phyloP scores from a whole-genome alignment of 2,329 filamentous ascomycete genomes.

The Ilyonectria sp. region DNA sequence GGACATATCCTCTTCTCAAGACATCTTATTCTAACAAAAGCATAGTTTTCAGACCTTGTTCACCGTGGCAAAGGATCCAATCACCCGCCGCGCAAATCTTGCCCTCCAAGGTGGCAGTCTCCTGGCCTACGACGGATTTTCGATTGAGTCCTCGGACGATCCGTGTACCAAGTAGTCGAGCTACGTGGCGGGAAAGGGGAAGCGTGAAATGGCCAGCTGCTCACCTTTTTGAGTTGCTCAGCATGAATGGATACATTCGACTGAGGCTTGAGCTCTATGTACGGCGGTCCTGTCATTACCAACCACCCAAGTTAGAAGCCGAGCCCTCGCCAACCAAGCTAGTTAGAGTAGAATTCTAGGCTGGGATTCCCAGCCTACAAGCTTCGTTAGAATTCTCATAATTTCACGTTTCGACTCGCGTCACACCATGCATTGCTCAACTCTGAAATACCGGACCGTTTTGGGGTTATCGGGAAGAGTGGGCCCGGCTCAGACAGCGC shows the following conservation, averaged over 20 bases:
- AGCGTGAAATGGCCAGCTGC: not conserved
- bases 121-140: not conserved
- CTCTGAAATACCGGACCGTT: not conserved
- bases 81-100: not conserved
- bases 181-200: not conserved
- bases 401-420: not conserved
- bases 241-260: not conserved
- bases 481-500: conserved; percentile 1
- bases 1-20: not conserved
- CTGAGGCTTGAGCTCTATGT: not conserved
- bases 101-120: not conserved
- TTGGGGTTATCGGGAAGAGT: not conserved
- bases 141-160: not conserved
- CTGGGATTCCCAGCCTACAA: not conserved
- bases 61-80: not conserved
- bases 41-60: not conserved
- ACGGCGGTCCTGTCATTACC: not conserved
- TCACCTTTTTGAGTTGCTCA: not conserved
- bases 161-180: not conserved
- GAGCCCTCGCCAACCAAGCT: not conserved
- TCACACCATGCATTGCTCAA: not conserved
- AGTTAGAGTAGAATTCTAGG: not conserved
- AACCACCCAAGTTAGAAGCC: not conserved
- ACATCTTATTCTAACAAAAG: not conserved
- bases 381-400: not conserved